These are phyloP conservation scores for Boletus sp. DNA, from an alignment of 768 basidiomycete genomes.

Conservation along the genomic window DNA sequence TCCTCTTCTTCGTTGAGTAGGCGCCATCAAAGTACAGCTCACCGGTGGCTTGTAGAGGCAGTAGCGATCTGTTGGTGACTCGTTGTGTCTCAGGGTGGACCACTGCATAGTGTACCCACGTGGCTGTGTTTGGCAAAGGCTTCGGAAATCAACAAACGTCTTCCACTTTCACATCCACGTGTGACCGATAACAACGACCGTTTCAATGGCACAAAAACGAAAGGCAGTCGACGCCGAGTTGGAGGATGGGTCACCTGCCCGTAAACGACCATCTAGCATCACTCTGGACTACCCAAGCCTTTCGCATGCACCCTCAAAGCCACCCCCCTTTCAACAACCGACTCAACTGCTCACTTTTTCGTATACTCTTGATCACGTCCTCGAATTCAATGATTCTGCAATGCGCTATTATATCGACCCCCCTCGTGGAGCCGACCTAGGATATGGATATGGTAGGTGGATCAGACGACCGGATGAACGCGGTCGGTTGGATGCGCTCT, in stretches of 20 bases:
- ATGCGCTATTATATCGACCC: constrained; percentile 70
- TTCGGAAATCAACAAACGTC: constrained; percentile 17
- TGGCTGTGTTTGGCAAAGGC: constrained; percentile 26
- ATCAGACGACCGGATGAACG: constrained; percentile 59
- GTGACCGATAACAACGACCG: neutral
- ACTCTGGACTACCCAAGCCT: constrained; percentile 24
- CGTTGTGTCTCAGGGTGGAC: neutral
- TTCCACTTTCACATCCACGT: neutral
- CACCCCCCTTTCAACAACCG: constrained; percentile 64
- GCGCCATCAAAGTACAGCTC: too few relatives aligned
- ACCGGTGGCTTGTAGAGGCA: neutral
- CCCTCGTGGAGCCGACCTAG: constrained; percentile 60
- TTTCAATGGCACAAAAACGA: constrained; percentile 28
- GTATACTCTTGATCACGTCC: constrained; percentile 52
- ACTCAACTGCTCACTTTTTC: constrained; percentile 69
- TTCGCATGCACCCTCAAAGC: constrained; percentile 17
- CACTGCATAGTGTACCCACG: neutral
- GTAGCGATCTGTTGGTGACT: neutral
- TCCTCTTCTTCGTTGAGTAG: too few relatives aligned
- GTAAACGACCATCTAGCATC: neutral
- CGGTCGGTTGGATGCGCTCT: constrained; percentile 64
- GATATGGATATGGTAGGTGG: constrained; percentile 74
- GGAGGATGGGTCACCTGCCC: constrained; percentile 1
- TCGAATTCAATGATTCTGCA: constrained; percentile 66
- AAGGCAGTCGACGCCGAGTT: constrained; percentile 19